Percentiles rank a stretch among this genome's conserved stretches.
phyloP scores from a whole-genome alignment of 1,284 basidiomycete species.

The Rhodotorula sp. region DNA sequence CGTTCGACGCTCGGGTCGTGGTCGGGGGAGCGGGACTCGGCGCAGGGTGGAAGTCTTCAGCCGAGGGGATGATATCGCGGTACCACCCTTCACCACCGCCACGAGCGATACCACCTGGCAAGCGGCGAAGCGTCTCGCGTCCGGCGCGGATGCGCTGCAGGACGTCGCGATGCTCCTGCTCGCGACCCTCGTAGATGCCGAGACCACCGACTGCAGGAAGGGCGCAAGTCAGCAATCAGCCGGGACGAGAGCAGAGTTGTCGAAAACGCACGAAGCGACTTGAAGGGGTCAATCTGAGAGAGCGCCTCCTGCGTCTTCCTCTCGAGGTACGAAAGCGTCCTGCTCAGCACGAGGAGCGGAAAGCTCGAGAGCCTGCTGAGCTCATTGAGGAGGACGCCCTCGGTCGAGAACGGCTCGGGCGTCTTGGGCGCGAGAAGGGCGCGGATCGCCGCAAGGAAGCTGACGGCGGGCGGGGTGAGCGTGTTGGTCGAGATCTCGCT shows the following conservation, averaged over 20 bases:
- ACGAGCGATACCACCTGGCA: conserved; percentile 34
- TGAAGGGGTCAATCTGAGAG: conserved; percentile 32
- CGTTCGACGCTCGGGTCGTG: neutral
- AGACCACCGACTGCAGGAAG: conserved; percentile 20
- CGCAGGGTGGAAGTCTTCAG: neutral
- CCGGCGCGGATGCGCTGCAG: conserved; percentile 28
- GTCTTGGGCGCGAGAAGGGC: conserved; percentile 23
- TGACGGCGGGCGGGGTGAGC: neutral
- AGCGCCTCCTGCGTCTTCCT: conserved; percentile 39
- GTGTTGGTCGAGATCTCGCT: neutral
- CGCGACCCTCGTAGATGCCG: conserved; percentile 21
- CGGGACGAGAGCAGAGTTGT: neutral
- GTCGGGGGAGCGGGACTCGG: neutral
- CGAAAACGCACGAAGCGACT: conserved; percentile 14
- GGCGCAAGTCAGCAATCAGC: neutral
- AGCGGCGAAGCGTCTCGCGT: conserved; percentile 16
- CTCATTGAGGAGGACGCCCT: conserved; percentile 30
- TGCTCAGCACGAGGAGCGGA: conserved; percentile 31
- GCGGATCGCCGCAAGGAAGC: conserved; percentile 32
- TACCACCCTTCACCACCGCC: conserved; percentile 39
- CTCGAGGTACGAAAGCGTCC: conserved; percentile 37
- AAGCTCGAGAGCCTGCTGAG: conserved; percentile 26
- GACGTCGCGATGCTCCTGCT: conserved; percentile 33
- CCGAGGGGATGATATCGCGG: conserved; percentile 19
- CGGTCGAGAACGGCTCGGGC: conserved; percentile 20